Base-by-base conservation (phyloP, 2,329 filamentous ascomycete genomes). In the Dactylonectria estremocensis region DNA sequence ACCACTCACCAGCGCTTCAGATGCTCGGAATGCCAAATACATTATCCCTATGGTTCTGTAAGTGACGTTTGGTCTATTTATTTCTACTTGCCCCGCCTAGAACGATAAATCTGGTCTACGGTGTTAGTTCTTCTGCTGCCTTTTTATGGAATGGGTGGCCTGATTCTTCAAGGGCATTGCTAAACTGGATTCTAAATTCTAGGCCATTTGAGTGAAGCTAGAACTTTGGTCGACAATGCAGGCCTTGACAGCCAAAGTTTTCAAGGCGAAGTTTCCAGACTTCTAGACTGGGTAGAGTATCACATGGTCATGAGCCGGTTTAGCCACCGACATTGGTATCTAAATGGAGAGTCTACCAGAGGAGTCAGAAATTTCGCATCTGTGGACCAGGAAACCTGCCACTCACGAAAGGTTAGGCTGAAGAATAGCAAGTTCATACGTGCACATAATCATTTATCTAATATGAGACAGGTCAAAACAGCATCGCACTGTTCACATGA, bases 151-250 rank as follows among this genome's bases (percentile, higher is more conserved):
- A 52, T 52, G 48, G 48, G 48, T 52, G 48, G 48, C 48, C 48
- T 52, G 48, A 52, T 52, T 52, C 48, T 52, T 52, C 48, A 52
- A 52, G 48, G 48, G 48, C 48, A 52, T 52, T 52, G 48, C 48
- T 52, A 52, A 52, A 52, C 48, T 52, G 48, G 48, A 52, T 52
- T 52, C 48, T 52, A 52, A 52, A 52, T 52, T 52, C 48, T 52
- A 52, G 48, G 48, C 48, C 48, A 52, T 52, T 52, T 52, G 48
- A 52, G 48, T 52, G 48, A 52, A 52, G 48, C 48, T 52, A 52
- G 48, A 52, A 52, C 48, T 52, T 52, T 52, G 48, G 31, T 52
- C 48, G 48, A 52, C 48, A 52, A 52, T 52, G 48, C 48, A 52
- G 48, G 48, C 48, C 48, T 52, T 52, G 48, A 52, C 48, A 52